phyloP scores from a whole-genome alignment of 176 grass and related monocot species.

The Oryza brachyantha region DNA sequence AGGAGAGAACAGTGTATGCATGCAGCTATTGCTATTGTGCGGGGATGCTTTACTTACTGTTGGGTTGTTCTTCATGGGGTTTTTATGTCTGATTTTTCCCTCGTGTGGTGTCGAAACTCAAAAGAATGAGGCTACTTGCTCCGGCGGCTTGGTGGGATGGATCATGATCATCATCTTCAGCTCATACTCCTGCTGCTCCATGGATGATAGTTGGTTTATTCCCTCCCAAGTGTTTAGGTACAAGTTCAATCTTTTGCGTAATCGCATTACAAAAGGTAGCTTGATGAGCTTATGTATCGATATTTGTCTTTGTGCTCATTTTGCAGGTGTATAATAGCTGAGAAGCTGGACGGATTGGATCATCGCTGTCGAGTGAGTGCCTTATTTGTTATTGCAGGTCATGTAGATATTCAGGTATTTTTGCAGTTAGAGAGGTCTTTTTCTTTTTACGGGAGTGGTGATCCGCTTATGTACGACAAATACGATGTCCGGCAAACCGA shows the following conservation, averaged over 20 bases:
- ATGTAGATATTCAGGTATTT: constrained; percentile 64
- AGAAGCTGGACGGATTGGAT: constrained; percentile 44
- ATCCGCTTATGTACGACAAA: constrained; percentile 35
- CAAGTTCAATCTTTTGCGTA: not conserved
- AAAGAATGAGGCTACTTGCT: constrained; percentile 46
- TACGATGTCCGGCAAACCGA: constrained; percentile 13
- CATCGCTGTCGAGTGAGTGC: constrained; percentile 29
- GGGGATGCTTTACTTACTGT: constrained; percentile 42
- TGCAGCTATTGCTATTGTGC: constrained; percentile 43
- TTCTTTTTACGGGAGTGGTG: constrained; percentile 26
- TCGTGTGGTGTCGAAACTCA: constrained; percentile 36
- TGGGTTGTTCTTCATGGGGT: constrained; percentile 40
- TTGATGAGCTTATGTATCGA: not conserved
- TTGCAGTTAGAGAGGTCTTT: constrained; percentile 40
- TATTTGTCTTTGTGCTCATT: not conserved
- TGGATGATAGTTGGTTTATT: constrained; percentile 24
- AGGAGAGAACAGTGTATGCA: constrained; percentile 29
- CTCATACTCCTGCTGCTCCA: constrained; percentile 6
- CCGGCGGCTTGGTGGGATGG: constrained; percentile 19
- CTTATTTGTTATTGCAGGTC: constrained; percentile 57
- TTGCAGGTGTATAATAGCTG: constrained; percentile 48
- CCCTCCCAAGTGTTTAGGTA: constrained; percentile 25
- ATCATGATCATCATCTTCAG: constrained; percentile 46
- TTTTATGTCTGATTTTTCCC: constrained; percentile 55
- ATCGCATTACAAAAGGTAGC: no score